Evolutionary conservation across 352 stramenopile species (phyloP).

Genomic region (Phytophthora litchii): DNA sequence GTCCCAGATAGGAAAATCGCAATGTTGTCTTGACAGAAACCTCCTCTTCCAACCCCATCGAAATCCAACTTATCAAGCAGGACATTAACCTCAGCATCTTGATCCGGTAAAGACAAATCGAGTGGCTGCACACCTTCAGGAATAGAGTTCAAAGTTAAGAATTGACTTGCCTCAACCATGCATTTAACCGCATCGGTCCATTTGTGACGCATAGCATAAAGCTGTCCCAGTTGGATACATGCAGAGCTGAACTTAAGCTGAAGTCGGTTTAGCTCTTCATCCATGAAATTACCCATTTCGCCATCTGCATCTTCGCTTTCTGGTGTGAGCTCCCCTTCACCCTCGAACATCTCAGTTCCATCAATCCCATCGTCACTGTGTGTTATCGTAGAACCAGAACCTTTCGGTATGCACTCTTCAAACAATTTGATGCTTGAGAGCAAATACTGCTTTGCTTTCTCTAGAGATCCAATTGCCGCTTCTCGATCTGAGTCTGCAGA

Average conservation of each 20-base stretch:
- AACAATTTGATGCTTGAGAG: constrained; percentile 74
- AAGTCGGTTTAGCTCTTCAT: constrained; percentile 74
- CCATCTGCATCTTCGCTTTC: constrained; percentile 40
- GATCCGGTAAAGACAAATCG: constrained; percentile 17
- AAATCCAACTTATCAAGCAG: constrained; percentile 71
- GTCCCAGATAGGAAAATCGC: constrained; percentile 47
- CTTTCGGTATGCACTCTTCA: constrained; percentile 64
- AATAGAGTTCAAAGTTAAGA: constrained; percentile 43
- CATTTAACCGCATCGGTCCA: constrained; percentile 47
- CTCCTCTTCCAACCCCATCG: constrained; percentile 55
- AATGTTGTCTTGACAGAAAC: constrained; percentile 32
- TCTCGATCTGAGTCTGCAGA: constrained; percentile 21
- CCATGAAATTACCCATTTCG: constrained; percentile 75
- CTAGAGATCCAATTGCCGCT: constrained; percentile 35
- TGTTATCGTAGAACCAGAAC: constrained; percentile 31
- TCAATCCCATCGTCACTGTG: constrained; percentile 33
- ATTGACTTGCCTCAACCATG: constrained; percentile 58
- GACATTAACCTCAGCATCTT: constrained; percentile 39
- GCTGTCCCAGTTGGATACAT: constrained; percentile 60
- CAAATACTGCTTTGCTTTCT: constrained; percentile 72
- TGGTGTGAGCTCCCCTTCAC: constrained; percentile 17
- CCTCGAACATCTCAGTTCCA: constrained; percentile 21
- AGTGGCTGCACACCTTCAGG: constrained; percentile 38
- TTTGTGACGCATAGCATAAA: constrained; percentile 42
- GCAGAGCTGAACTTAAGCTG: constrained; percentile 80